Conservation (phyloP, 345 rosid species). For the Linum usitatissimum region DNA sequence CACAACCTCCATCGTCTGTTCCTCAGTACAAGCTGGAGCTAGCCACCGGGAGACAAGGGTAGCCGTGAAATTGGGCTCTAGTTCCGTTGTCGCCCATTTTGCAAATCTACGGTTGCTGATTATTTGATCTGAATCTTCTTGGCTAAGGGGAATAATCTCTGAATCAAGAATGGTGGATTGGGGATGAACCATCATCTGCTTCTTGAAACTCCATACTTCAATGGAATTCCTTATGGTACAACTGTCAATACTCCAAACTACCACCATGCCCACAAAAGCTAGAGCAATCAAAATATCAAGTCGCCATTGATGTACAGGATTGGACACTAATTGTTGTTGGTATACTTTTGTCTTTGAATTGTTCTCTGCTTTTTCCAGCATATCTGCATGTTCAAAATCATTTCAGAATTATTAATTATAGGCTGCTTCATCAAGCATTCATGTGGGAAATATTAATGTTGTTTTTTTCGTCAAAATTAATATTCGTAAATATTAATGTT, state of each 20-base stretch:
- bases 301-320: constrained; percentile 53
- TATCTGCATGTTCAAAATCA: no score
- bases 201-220: constrained; percentile 45
- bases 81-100: constrained; percentile 43
- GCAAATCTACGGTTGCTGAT: constrained; percentile 6
- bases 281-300: constrained; percentile 51
- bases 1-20: constrained; percentile 40
- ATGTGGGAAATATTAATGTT: no score
- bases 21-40: constrained; percentile 57
- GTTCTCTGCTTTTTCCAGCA: no score
- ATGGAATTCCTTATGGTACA: constrained; percentile 38
- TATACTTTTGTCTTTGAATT: no score
- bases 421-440: no score
- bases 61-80: constrained; percentile 38
- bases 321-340: no score
- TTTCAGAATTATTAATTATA: no score
- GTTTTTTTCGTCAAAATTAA: no score
- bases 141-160: neutral
- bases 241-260: constrained; percentile 71
- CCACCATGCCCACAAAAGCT: constrained; percentile 46
- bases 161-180: constrained; percentile 6
- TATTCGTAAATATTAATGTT: no score
- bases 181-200: constrained; percentile 1
- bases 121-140: no score
- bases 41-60: constrained; percentile 49